These are phyloP conservation scores for Solanum rostratum DNA, from an alignment of 257 asterid species.

Conservation along the genomic window DNA sequence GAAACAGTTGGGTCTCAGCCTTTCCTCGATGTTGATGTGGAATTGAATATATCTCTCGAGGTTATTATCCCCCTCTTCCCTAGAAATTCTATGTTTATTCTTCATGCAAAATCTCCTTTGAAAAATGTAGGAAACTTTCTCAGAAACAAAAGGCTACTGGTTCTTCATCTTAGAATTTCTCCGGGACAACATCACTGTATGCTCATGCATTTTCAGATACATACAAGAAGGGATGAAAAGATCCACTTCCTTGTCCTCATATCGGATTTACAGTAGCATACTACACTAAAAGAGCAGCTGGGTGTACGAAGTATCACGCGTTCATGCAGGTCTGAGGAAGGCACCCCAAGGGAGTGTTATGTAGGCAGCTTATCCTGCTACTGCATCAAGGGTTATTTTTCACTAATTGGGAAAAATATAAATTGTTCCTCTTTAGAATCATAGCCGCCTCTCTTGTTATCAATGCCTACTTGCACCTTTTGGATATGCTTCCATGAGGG, in stretches of 20 bases:
- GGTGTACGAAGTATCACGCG: not conserved
- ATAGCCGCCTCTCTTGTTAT: not conserved
- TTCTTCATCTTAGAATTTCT: not conserved
- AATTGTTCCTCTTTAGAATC: not conserved
- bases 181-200: not conserved
- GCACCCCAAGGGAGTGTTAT: not conserved
- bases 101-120: not conserved
- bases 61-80: slow-evolving; percentile 8
- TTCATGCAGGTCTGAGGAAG: not conserved
- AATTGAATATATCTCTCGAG: slow-evolving; percentile 29
- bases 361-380: not conserved
- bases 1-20: slow-evolving; percentile 37
- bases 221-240: not conserved
- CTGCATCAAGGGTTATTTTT: not conserved
- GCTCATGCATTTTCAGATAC: not conserved
- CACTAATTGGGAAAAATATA: not conserved
- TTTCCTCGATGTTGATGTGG: slow-evolving; percentile 57
- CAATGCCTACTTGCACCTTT: not conserved
- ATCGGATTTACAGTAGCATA: not conserved
- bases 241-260: not conserved
- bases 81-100: not conserved
- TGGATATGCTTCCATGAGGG: not conserved
- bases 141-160: not conserved
- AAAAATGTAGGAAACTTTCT: not conserved
- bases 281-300: not conserved